These are phyloP conservation scores for Salix udensis DNA, from an alignment of 345 rosid genomes.

Conservation along the genomic window DNA sequence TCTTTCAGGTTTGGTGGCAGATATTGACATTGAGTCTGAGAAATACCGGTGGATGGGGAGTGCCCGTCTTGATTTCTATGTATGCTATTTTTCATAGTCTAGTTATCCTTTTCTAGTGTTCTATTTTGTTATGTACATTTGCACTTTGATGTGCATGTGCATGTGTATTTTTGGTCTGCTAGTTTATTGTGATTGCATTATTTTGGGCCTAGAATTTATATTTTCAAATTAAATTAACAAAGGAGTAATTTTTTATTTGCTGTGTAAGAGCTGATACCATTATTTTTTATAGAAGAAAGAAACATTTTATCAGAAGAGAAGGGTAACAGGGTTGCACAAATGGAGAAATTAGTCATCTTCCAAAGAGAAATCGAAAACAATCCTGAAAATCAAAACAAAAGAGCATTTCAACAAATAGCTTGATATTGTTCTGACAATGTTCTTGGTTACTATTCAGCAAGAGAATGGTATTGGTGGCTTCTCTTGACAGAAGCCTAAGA, in stretches of 20 bases:
- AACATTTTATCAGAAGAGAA: not conserved
- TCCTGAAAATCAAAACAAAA: not conserved
- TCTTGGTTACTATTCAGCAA: too few species aligned
- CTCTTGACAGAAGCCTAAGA: not conserved
- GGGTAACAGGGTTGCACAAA: not conserved
- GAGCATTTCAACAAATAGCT: not conserved
- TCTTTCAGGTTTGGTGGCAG: constrained; percentile 82
- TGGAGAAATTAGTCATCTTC: not conserved
- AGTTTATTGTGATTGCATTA: not conserved
- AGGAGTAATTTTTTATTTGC: not conserved
- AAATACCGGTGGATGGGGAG: constrained; percentile 97
- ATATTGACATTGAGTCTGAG: constrained; percentile 92
- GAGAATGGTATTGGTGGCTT: too few species aligned
- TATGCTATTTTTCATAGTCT: constrained; percentile 31
- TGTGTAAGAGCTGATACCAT: not conserved
- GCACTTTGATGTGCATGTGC: not conserved
- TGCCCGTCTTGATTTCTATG: constrained; percentile 77
- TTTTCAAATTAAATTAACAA: not conserved
- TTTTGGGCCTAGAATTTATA: constrained; percentile 1
- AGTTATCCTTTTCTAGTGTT: not conserved
- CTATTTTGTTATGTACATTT: constrained; percentile 1
- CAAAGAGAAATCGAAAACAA: not conserved
- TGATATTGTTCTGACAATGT: too few species aligned
- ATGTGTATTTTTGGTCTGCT: not conserved
- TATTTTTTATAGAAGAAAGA: not conserved